Evolutionary conservation across 2,329 filamentous ascomycete genomes (phyloP), one percentile per base, ranked within the genome.

Genomic region (Iodosphaeria phyllophila): DNA sequence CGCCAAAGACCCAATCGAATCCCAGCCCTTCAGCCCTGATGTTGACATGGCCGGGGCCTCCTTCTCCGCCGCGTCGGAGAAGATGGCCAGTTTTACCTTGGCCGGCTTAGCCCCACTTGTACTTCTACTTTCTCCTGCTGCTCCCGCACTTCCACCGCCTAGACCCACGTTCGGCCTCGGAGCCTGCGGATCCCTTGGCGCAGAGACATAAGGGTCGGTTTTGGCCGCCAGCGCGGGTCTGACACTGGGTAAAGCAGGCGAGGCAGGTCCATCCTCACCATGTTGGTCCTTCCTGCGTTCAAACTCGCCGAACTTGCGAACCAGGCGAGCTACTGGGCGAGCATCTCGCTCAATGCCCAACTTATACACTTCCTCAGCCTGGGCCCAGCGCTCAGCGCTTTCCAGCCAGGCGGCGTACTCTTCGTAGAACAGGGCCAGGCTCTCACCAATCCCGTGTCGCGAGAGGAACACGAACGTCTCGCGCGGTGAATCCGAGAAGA

Each of bases 381-480:
- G 89, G 13, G 60, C 64, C 77, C 82, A 93, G 34, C 86, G 63
- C 9, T 72, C 77, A 5, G 74, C 77, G 18, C 69, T 61, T 52
- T 98, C 89, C 5, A 98, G 58, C 80, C 84, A 95, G 2, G 71
- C 76, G 1, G 89, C 84, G 44, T 92, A 98, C 43, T 95, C 89
- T 46, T 98, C 89, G 50, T 98, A 98, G 48, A 83, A 98, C 4
- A 95, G 57, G 2, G 89, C 89, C 3, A 98, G 63, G 1, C 63
- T 59, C 41, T 93, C 83, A 31, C 86, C 89, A 31, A 98, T 80
- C 33, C 63, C 64, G 44, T 98, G 83, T 25, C 84, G 76, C 8
- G 86, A 75, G 18, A 98, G 61, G 43, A 91, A 98, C 23, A 89
- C 71, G 45, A 84, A 98, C 0, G 78, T 82, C 50, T 98, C 89